Base-by-base conservation (phyloP, 164 flowering plant species). In the Cinnamomum chago region DNA sequence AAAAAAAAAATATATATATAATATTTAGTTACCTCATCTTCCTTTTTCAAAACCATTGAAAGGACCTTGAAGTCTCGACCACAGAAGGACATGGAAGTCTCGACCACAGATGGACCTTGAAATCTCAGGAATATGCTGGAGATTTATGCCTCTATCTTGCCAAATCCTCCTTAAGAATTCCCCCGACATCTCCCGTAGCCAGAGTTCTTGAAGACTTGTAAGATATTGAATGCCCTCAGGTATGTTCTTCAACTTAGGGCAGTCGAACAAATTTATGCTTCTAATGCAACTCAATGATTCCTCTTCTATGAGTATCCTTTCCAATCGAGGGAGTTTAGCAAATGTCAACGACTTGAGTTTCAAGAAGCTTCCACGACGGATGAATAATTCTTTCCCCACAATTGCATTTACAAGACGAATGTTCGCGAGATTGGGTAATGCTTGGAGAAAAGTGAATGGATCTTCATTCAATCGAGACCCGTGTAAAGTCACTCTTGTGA, bases 181-280 rank as follows among this genome's bases (percentile, higher is more conserved):
- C 55, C 35, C 25, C 0, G 89, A 75, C 86, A 86, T 83, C 23
- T 82, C 83, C 68, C 75, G 68, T 68, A 84, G 67, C 10, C 73
- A 75, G 15, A 86, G 58, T 72, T 75, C 50, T 58, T 78, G 77
- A 25, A 85, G 83, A 52, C 76, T 68, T n/a, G 75, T 70, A 18
- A 86, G 82, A 74, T 80, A 74, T 70, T 82, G 78, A 72, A 85
- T 73, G 13, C 90, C 86, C 25, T 65, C 11, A 15, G 60, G 60
- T 15, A 86, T 85, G 64, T 77, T 35, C 62, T 81, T 81, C 51
- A 85, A 6, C 72, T 77, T 67, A 25, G n/a, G 66, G 58, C 90
- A 84, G 0, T 55, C 5, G 17, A 0, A 3, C 2, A 55, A 14
- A 55, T 17, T 0, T 55, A 55, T 15, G 5, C 0, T 18, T 55